Evolutionary conservation across 345 rosid species (phyloP), one percentile per base, ranked within the genome.

Genomic region (Noccaea bulbosa): DNA sequence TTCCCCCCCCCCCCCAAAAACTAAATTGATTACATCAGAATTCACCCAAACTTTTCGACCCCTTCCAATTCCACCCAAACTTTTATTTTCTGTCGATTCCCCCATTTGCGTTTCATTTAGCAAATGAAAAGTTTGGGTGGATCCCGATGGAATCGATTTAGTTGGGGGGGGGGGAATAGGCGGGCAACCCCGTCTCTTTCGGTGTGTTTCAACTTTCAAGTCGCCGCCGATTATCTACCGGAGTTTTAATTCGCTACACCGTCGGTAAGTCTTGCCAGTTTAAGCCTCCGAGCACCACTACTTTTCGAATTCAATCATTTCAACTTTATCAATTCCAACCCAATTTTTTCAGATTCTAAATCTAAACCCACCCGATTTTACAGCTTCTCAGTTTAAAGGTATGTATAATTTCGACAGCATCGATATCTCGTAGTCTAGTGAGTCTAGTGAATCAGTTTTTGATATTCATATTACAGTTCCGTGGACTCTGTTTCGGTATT

Each of bases 401-500:
- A 14, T 14, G 24, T 33, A 20, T 20, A 33, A 14, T 54, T 33
- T 54, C 20, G 22, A n/a, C 48, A 3, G 17, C 48, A 40, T 40
- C n/a, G 45, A 40, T 40, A 27, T 27, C 16, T 51, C 16, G 8
- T 9, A 11, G 34, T 30, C 17, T 32, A 52, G 38, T 30, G n/a
- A 52, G 38, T 30, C 57, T 4, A 12, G 15, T 17, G 46, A 39
- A 58, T 7, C 0, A 22, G 17, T 35, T 35, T 6, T 35, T 15
- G 8, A 41, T 5, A 16, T 35, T 35, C 41, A 14, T 54, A 34
- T 37, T 7, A 35, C 38, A 35, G 38, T 35, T 35, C 38, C 38
- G 88, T 33, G 35, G 7, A 33, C 35, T 33, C 35, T 27, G 16
- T 71, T 43, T 62, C 12, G 44, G 37, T 52, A 10, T 27, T 1